Evolutionary conservation across 192 early-diverging fungal species (phyloP), one percentile per base, ranked within the genome.

Genomic region (Ramicandelaber brevisporus): DNA sequence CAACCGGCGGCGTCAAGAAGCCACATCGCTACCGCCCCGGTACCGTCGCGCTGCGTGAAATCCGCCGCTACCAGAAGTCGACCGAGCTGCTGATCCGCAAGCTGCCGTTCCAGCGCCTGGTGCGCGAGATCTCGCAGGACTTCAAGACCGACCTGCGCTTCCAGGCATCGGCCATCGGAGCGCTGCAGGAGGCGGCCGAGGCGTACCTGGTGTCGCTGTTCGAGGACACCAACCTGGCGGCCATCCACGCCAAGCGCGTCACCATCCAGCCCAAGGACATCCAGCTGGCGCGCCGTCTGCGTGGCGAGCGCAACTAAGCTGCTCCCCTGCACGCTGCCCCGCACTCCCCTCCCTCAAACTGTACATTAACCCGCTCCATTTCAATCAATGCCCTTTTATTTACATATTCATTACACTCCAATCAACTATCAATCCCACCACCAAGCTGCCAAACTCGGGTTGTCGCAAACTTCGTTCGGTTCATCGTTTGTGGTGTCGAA

Each of bases 191-290:
- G 67, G 89, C 89, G 12, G 67, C 84, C 30, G 89, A 98, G 62
- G 78, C 84, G 14, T 88, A 85, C 53, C 62, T 88, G 18, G 84
- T 83, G 31, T 56, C 63, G 7, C 62, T 84, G 22, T 87, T 87
- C 31, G 93, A 90, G 59, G 89, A 96, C 59, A 97, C 88, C 55
- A 98, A 98, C 61, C 65, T 98, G 58, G 88, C 89, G 26, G 92
- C 88, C 41, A 88, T 93, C 68, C 90, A 97, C 59, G 92, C 84
- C 57, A 90, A 92, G 73, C 78, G 92, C 59, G 92, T 97, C 48
- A 97, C 92, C 53, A 97, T 98, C 65, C 88, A 95, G 58, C 92
- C 88, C 52, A 92, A 92, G 71, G 92, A 98, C 55, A 80, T 97
- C 50, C 90, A 97, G 61, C 66, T 97, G 41, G 88, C 87, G 40